phyloP scores from a whole-genome alignment of 306 rosid genomes.

The Dalbergia oliveri region DNA sequence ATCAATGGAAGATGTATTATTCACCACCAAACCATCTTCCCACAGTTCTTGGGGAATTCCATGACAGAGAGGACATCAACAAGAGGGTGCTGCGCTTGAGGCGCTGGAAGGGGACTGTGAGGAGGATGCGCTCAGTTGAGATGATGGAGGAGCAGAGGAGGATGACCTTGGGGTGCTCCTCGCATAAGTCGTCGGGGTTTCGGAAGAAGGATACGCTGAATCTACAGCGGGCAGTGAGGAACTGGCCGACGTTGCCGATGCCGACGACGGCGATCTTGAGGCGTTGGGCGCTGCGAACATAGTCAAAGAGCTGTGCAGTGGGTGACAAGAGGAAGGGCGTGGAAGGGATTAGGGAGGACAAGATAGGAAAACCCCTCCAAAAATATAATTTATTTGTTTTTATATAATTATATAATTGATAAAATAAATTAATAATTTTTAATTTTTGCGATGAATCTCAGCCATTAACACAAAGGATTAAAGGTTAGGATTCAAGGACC shows the following conservation, averaged over 20 bases:
- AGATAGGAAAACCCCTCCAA: too few relatives aligned
- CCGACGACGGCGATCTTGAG: slow-evolving; percentile 77
- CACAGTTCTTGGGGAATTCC: slow-evolving; percentile 62
- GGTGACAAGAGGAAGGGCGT: too few relatives aligned
- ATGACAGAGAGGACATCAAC: slow-evolving; percentile 87
- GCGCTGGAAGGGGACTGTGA: slow-evolving; percentile 69
- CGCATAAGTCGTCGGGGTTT: slow-evolving; percentile 77
- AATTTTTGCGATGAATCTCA: too few relatives aligned
- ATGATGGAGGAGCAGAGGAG: slow-evolving; percentile 77
- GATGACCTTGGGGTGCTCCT: slow-evolving; percentile 81
- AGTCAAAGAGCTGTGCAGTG: slow-evolving; percentile 76
- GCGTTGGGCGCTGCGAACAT: slow-evolving; percentile 56
- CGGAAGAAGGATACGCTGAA: slow-evolving; percentile 69
- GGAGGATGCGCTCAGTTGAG: slow-evolving; percentile 63
- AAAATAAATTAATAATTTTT: too few relatives aligned
- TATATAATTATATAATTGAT: too few relatives aligned
- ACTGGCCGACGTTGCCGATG: slow-evolving; percentile 83
- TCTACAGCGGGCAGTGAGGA: slow-evolving; percentile 62
- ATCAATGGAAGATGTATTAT: too few relatives aligned
- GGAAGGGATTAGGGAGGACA: too few relatives aligned
- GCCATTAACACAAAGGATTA: too few relatives aligned
- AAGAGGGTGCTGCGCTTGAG: slow-evolving; percentile 74
- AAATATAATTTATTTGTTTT: too few relatives aligned
- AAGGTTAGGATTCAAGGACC: too few relatives aligned
- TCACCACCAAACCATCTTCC: too few relatives aligned